Percentiles rank a stretch among this genome's conserved stretches.
These are phyloP conservation scores for Trichoderma sp. DNA, from an alignment of 2,329 filamentous ascomycete species.

Conservation along the genomic window DNA sequence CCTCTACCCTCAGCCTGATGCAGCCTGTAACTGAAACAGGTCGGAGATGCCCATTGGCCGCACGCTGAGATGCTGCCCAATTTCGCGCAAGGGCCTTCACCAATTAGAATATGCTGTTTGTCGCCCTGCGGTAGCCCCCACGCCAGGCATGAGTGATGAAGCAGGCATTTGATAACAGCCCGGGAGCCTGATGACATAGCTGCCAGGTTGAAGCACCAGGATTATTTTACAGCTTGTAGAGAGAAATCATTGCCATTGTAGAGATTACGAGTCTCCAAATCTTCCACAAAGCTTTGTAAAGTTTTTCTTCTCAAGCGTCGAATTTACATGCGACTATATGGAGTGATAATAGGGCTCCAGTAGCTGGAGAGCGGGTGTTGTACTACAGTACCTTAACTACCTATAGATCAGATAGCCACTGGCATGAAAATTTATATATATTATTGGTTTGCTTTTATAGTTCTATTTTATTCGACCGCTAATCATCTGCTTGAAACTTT, in stretches of 20 bases:
- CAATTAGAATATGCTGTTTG: neutral
- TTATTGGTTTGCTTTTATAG: neutral
- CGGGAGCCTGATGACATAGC: neutral
- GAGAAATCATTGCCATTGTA: neutral
- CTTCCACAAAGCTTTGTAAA: neutral
- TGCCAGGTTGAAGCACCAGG: neutral
- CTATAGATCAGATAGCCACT: neutral
- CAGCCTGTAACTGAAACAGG: neutral
- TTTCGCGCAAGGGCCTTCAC: neutral
- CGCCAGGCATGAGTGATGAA: neutral
- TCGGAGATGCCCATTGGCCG: neutral
- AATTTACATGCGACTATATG: neutral
- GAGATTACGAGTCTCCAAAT: neutral
- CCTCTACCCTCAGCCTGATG: neutral
- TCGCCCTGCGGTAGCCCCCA: neutral
- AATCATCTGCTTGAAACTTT: too few species aligned
- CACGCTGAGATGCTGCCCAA: neutral
- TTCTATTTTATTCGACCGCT: too few species aligned
- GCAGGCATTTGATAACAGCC: neutral
- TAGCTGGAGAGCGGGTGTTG: neutral
- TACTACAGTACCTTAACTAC: neutral
- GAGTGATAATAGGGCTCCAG: neutral
- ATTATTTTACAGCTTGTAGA: neutral
- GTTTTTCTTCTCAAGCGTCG: neutral
- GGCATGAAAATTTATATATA: neutral